Percentiles rank a stretch among this genome's conserved stretches.
These are phyloP conservation scores for Alloascoidea hylecoeti DNA, from an alignment of 805 yeast species.

Conservation along the genomic window DNA sequence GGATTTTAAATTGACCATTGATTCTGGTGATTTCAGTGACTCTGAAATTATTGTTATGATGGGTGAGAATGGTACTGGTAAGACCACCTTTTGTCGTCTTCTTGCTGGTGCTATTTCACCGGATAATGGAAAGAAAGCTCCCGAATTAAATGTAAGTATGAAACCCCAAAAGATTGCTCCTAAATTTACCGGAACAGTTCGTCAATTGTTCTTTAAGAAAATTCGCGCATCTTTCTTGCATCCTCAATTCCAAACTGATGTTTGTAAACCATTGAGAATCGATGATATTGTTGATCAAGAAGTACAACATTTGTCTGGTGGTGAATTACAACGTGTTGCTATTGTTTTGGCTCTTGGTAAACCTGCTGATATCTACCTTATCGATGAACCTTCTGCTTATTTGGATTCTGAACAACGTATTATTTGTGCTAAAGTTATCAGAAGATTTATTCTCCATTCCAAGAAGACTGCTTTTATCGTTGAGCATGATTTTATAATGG, in stretches of 20 bases:
- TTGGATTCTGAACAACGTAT: constrained; percentile 99
- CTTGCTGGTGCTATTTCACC: constrained; percentile 89
- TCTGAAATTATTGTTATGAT: constrained; percentile 97
- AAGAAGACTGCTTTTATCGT: constrained; percentile 98
- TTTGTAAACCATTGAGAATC: constrained; percentile 84
- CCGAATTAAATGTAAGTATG: constrained; percentile 88
- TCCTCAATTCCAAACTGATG: constrained; percentile 98
- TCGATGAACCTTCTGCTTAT: constrained; percentile 98
- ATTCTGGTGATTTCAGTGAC: constrained; percentile 85
- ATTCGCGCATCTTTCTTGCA: constrained; percentile 86
- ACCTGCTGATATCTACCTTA: constrained; percentile 90
- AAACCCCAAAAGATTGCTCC: constrained; percentile 99
- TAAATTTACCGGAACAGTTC: constrained; percentile 95
- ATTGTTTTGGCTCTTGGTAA: constrained; percentile 89
- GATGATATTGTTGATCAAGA: constrained; percentile 95
- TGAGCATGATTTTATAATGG: constrained; percentile 99
- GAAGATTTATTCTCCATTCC: constrained; percentile 90
- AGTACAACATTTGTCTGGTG: constrained; percentile 96
- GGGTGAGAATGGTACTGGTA: constrained; percentile 99
- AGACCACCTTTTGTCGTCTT: constrained; percentile 92
- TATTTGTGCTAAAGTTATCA: constrained; percentile 94
- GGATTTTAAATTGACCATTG: constrained; percentile 66
- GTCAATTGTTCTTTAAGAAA: constrained; percentile 92
- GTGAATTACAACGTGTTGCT: constrained; percentile 99
- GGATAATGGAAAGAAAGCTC: constrained; percentile 67